Base-by-base conservation (phyloP, 2,329 filamentous ascomycete genomes). In the Bipolaris zeicola region DNA sequence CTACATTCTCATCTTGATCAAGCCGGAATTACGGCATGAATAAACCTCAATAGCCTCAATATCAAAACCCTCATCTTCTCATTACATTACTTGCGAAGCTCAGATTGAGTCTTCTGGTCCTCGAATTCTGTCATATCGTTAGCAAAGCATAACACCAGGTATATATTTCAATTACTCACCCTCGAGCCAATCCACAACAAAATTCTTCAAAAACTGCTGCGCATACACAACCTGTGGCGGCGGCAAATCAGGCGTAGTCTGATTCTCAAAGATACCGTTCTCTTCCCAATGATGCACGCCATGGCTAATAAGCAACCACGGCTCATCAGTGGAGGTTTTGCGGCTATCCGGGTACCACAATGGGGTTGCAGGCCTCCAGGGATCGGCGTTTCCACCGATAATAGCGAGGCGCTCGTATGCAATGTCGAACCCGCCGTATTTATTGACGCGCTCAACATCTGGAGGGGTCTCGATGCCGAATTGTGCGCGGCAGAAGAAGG, bases 201-300 rank as follows among this genome's bases (percentile, higher is more conserved):
- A 89, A 37, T 79, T 76, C 10, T 85, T 77, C 63, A 89, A 80
- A 60, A 83, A 74, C 39, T 76, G 71, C 69, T 92, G 89, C 0
- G 84, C 81, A 13, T 86, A 79, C 3, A 77, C 79, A 5, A 92
- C 82, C 2, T 85, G 77, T 1, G 75, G 68, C 0, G 88, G 88
- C 1, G 88, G 88, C 31, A 91, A 68, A 0, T 76, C 75, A 1
- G 80, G 62, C 5, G 80, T 83, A 0, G 87, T 88, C 71, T 90
- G 81, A 55, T 88, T 87, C 1, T 79, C 73, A 47, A 87, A 85
- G n/a, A 89, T 65, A 0, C 87, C 87, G 61, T 89, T 88, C 77
- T 89, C 87, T 63, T 91, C 89, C 88, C 89, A 95, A 71, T 94
- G 90, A 73, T 96, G 91, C 18, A 93, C 89, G 0, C 85, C 90